Evolutionary conservation across 2,329 filamentous ascomycete genomes (phyloP), one percentile per base, ranked within the genome.

Genomic region (Verticillium longisporum): DNA sequence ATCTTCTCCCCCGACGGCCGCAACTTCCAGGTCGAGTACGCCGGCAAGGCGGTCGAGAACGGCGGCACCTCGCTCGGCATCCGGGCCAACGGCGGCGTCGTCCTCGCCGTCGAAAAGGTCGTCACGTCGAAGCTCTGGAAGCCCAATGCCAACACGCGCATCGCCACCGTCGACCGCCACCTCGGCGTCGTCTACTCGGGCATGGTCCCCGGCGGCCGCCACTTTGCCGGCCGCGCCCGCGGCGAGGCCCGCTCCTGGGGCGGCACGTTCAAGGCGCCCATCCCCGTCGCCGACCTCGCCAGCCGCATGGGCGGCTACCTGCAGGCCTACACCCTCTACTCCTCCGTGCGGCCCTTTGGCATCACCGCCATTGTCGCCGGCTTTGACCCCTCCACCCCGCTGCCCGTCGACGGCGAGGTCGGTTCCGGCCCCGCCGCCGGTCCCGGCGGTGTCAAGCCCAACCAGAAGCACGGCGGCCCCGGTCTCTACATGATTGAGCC

Each of bases 1-100:
- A 96, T 98, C 82, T 99, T 98, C 84, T 98, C 95, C 57, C 95
- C 95, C 68, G 95, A 99, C 80, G 95, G 95, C 74, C 91, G 95
- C 70, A 99, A 99, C 78, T 99, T 99, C 78, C 95, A 99, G 80
- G 92, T 96, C 77, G 95, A 99, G 84, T 99, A 99, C 77, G 95
- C 95, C 68, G 90, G 96, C 70, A 99, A 99, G 83, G 95, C 95
- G 61, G 95, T 99, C 66, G 95, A 99, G 81, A 98, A 96, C 72
- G 95, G 94, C 68, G 94, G 95, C 72, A 99, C 95, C 60, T 92
- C 93, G 60, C 87, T 99, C 76, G 95, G 95, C 69, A 97, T 99
- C 77, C 86, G 92, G 75, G 97, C 92, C 85, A 97, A 96, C 80
- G 92, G 98, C 76, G 95, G 95, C 66, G 91, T 99, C 59, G 92